Base-by-base conservation (phyloP, 768 basidiomycete species). In the Tremella yokohamensis region DNA sequence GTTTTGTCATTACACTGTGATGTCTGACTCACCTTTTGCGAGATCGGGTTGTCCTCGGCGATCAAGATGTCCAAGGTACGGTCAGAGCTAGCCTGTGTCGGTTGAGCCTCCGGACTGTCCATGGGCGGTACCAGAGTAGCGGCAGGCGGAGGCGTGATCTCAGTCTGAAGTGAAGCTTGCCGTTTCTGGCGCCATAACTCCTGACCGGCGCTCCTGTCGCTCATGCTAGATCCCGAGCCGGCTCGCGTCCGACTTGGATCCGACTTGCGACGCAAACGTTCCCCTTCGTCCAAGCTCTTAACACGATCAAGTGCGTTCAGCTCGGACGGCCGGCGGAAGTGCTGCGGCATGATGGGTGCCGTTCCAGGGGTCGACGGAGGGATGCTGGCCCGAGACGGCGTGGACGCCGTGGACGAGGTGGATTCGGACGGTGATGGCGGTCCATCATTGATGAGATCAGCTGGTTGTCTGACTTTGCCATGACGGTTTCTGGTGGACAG, bases 31-130 rank as follows among this genome's bases (percentile, higher is more conserved):
- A 71, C 69, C 58, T 98, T 97, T 29, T 89, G 89, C 0, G 92
- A 94, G 63, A 98, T 97, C 1, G 96, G 96, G 70, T 99, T 98
- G 68, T 98, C 92, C 76, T 98, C 96, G 0, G 94, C 96, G 37
- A 99, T 82, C 24, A 99, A 76, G 70, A 90, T 92, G 40, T 92
- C 96, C 54, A 98, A 86, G n/a, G 87, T 86, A 40, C 90, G 84
- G 73, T 93, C 91, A 57, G 77, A 82, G 12, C 9, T 15, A 15
- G 8, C n/a, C 4, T 34, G 37, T 29, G 51, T 52, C 12, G 34
- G 34, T 7, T 51, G 49, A 7, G 34, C 39, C 54, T 62, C 66
- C 6, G 68, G 65, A 40, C 68, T 64, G 8, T 63, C 65, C 2
- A 66, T 45, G n/a, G 66, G 64, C 16, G 56, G 22, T 9, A 22